Conservation (phyloP, 1,284 basidiomycete species). For the Kalmanozyma brasiliensis region DNA sequence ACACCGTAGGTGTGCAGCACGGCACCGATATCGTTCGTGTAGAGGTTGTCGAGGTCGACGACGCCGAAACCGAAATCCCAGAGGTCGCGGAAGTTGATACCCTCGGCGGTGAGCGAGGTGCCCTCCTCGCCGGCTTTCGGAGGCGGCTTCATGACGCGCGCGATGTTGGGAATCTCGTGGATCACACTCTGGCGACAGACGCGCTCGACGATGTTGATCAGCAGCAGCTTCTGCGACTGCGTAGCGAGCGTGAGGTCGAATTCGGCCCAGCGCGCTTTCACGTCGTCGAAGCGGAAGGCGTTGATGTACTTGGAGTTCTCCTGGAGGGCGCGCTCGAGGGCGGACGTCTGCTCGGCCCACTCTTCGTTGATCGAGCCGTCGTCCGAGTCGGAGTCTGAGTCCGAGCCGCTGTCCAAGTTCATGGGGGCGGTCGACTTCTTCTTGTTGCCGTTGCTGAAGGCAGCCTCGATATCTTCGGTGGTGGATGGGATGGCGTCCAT, state of each 20-base stretch:
- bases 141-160: constrained; percentile 60
- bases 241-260: constrained; percentile 60
- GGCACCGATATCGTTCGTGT: constrained; percentile 95
- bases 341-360: constrained; percentile 65
- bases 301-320: constrained; percentile 71
- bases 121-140: constrained; percentile 53
- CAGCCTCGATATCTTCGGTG: constrained; percentile 76
- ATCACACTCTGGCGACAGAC: constrained; percentile 63
- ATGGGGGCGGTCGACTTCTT: constrained; percentile 29
- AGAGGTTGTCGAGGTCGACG: constrained; percentile 84
- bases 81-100: constrained; percentile 82
- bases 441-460: constrained; percentile 69
- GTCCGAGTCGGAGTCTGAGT: constrained; percentile 53
- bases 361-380: constrained; percentile 60
- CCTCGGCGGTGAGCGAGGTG: constrained; percentile 62
- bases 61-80: constrained; percentile 86
- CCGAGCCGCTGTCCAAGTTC: constrained; percentile 55
- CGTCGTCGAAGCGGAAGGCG: constrained; percentile 78
- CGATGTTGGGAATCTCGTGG: constrained; percentile 64
- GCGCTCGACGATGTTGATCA: constrained; percentile 67
- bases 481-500: constrained; percentile 67
- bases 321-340: constrained; percentile 71
- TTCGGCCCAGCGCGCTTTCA: constrained; percentile 71
- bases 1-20: constrained; percentile 84
- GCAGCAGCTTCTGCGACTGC: constrained; percentile 64